Conservation (phyloP, 2,329 filamentous ascomycete species). For the Alternaria brassicae region DNA sequence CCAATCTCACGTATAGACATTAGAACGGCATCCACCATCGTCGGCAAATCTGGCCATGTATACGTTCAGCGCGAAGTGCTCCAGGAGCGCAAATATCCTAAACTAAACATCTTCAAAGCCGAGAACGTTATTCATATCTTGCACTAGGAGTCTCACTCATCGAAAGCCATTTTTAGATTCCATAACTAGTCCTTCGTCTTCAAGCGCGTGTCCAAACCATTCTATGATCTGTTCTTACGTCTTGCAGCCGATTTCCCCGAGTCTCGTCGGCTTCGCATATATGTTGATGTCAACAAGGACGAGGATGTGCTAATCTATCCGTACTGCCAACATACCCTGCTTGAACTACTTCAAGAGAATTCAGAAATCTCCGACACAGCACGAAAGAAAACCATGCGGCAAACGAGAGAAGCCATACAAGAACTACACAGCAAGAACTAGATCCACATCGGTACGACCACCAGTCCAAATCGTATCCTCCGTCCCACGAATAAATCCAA, state of each 20-base stretch:
- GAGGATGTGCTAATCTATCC: constrained; percentile 47
- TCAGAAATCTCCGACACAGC: constrained; percentile 36
- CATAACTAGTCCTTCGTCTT: constrained; percentile 42
- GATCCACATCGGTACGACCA: constrained; percentile 46
- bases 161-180: constrained; percentile 33
- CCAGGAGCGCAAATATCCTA: constrained; percentile 33
- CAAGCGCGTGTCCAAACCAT: constrained; percentile 41
- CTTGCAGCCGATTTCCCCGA: constrained; percentile 44
- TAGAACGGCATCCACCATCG: constrained; percentile 46
- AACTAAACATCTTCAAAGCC: constrained; percentile 45
- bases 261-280: constrained; percentile 47
- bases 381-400: constrained; percentile 46
- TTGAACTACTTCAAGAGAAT: constrained; percentile 45
- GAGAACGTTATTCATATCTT: constrained; percentile 37
- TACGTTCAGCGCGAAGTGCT: constrained; percentile 46
- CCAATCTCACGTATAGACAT: constrained; percentile 29
- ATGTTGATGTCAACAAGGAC: constrained; percentile 46
- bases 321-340: constrained; percentile 46
- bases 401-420: constrained; percentile 45
- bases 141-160: constrained; percentile 8
- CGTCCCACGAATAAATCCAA: constrained; percentile 17
- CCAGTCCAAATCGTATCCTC: constrained; percentile 16
- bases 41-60: constrained; percentile 48
- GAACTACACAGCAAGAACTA: constrained; percentile 49
- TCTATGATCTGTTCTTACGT: constrained; percentile 44